These are phyloP conservation scores for Euptelea pleiosperma DNA, from an alignment of 164 flowering plant genomes.

Conservation along the genomic window DNA sequence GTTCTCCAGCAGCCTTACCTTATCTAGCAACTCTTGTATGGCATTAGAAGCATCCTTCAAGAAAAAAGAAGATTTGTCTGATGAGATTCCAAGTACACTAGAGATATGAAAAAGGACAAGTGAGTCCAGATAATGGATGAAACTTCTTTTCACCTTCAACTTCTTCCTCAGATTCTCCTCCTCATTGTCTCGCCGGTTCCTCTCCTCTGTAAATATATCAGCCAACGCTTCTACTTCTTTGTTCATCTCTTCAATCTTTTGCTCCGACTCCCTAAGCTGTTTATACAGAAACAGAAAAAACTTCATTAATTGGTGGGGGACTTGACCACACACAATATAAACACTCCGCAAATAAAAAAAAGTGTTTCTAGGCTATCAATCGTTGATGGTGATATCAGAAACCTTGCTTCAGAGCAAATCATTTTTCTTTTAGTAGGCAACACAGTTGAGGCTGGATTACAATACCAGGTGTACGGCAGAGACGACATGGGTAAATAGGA, in stretches of 20 bases:
- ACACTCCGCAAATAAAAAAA: too few species aligned
- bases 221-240: slow-evolving; percentile 74
- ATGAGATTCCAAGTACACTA: too few species aligned
- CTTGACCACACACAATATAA: too few species aligned
- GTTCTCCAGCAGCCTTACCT: slow-evolving; percentile 35
- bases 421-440: too few species aligned
- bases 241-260: slow-evolving; percentile 50
- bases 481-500: too few species aligned
- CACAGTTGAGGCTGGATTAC: too few species aligned
- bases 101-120: too few species aligned
- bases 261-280: slow-evolving; percentile 46
- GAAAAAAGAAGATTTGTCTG: neutral
- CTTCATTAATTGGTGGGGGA: neutral
- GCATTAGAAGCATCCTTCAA: slow-evolving; percentile 29
- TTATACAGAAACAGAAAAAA: neutral
- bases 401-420: too few species aligned
- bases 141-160: slow-evolving; percentile 43
- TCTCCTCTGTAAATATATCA: slow-evolving; percentile 70
- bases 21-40: slow-evolving; percentile 27
- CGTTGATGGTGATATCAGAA: too few species aligned
- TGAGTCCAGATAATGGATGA: too few species aligned
- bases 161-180: slow-evolving; percentile 60
- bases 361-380: too few species aligned
- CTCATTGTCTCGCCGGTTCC: slow-evolving; percentile 58
- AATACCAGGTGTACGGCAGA: too few species aligned